Base-by-base conservation (phyloP, 805 yeast species). In the Hanseniaspora thailandica region DNA sequence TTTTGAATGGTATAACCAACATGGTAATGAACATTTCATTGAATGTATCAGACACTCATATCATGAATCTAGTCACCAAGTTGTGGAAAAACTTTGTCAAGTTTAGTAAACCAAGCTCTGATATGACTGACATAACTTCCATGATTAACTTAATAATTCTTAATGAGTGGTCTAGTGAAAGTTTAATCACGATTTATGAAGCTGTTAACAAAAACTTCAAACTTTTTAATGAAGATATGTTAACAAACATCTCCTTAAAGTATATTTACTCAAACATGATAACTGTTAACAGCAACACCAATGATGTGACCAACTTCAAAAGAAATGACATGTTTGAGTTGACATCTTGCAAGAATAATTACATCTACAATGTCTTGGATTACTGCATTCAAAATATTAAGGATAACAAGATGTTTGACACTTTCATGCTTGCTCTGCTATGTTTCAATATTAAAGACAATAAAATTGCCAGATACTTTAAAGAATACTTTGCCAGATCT, bases 311-410 rank as follows among this genome's bases (percentile, higher is more conserved):
- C 6, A 43, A 31, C 13, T 26, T 43, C 4, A 30, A 41, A 4
- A 31, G n/a, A 17, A 49, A 41, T 17, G 53, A 49, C 26, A 5
- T 49, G 26, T 49, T 49, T 41, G 53, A 49, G 20, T 3, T 49
- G 9, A 41, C 53, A 15, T 41, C 53, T 5, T 33, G 35, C 20
- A 49, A 34, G 20, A 49, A 17, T 15, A n/a, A n/a, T 13, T 41
- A 25, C 19, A 23, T 49, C 12, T 33, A 49, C 28, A 25, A 10
- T 7, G 26, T 49, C 8, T 41, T 49, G 28, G 43, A 49, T 5
- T 49, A 41, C 26, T 22, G 44, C 10, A 6, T 23, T 7, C 13
- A 6, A 7, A 33, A 35, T 13, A 30, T 31, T 15, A 5, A 20
- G 34, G 17, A 30, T 13, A 15, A 8, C 6, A 34, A 15, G 5